Percentiles rank a stretch among this genome's conserved stretches.
Evolutionary conservation across 768 basidiomycete species (phyloP).

Genomic region (Podaxis carcinomalis): DNA sequence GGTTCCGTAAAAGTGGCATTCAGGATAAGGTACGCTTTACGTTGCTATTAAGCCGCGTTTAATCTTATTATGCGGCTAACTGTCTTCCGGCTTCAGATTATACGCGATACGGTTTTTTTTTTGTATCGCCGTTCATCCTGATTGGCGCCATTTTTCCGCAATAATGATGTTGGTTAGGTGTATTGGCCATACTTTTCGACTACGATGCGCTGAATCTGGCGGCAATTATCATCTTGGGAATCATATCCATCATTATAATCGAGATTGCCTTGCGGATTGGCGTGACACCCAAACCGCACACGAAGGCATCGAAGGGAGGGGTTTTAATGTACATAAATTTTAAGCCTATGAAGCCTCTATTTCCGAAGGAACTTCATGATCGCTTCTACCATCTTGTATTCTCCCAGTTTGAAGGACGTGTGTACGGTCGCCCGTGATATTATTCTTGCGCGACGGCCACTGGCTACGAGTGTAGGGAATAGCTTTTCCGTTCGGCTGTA

Average conservation of each 20-base stretch:
- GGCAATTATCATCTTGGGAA: not conserved
- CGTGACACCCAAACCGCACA: not conserved
- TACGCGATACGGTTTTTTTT: not conserved
- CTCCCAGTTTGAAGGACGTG: too few relatives aligned
- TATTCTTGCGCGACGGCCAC: too few relatives aligned
- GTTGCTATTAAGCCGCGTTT: not conserved
- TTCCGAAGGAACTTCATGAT: too few relatives aligned
- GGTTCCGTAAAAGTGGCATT: not conserved
- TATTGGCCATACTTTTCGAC: not conserved
- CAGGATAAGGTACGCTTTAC: not conserved
- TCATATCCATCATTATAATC: not conserved
- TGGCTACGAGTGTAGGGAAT: too few relatives aligned
- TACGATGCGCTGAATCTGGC: not conserved
- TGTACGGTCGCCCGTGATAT: too few relatives aligned
- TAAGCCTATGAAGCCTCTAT: too few relatives aligned
- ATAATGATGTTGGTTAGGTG: not conserved
- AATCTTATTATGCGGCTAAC: not conserved
- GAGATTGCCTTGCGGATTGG: not conserved
- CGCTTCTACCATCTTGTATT: too few relatives aligned
- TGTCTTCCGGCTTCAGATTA: not conserved
- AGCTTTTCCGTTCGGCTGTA: too few relatives aligned
- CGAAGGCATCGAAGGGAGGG: not conserved
- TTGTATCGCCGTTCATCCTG: not conserved
- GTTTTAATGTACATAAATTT: too few relatives aligned
- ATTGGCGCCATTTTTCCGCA: not conserved